These are phyloP conservation scores for Zygosaccharomyces sapae DNA, from an alignment of 1,139 yeast genomes.

Conservation along the genomic window DNA sequence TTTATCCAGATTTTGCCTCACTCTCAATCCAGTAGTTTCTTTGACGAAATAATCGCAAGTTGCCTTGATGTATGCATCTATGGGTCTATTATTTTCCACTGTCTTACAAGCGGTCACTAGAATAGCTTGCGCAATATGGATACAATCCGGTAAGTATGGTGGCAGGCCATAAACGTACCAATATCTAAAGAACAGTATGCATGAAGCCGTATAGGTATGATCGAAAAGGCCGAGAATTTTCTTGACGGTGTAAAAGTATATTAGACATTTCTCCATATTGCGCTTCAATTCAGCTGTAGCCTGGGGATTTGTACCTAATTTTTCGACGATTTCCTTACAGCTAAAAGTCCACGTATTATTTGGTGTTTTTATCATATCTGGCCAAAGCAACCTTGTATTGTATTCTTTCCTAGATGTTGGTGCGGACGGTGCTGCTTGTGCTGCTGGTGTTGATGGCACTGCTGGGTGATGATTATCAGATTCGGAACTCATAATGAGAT, in stretches of 20 bases:
- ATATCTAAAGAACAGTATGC: conserved; percentile 35
- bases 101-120: conserved; percentile 37
- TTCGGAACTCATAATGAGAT: neutral
- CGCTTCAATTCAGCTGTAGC: conserved; percentile 27
- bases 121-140: conserved; percentile 35
- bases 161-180: conserved; percentile 35
- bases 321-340: conserved; percentile 32
- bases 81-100: conserved; percentile 37
- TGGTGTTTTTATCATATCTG: conserved; percentile 34
- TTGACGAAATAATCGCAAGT: conserved; percentile 34
- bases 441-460: conserved; percentile 3
- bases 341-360: conserved; percentile 33
- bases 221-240: conserved; percentile 34
- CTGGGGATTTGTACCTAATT: conserved; percentile 26
- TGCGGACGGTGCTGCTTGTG: no score
- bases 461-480: neutral
- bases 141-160: conserved; percentile 27
- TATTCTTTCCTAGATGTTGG: conserved; percentile 13
- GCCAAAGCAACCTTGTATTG: conserved; percentile 35
- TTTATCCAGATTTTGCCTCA: conserved; percentile 33
- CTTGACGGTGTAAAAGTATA: conserved; percentile 35
- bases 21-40: conserved; percentile 26
- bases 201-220: conserved; percentile 37
- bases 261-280: conserved; percentile 34
- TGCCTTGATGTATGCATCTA: conserved; percentile 35